Conservation (phyloP, 352 stramenopile species). For the Globisporangium parvum region DNA sequence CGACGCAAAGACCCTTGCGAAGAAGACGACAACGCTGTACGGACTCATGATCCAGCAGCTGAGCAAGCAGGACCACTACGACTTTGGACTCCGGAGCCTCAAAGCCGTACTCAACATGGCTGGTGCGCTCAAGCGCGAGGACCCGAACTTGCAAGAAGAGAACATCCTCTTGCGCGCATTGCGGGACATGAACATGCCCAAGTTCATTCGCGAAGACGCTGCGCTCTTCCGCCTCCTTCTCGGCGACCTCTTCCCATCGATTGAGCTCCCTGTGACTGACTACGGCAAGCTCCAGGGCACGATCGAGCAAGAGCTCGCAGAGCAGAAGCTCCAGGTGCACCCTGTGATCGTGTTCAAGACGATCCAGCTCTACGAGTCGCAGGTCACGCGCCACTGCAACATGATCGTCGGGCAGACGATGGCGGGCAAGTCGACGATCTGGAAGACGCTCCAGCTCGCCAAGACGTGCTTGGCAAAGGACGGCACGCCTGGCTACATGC, state of each 20-base stretch:
- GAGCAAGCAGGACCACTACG: slow-evolving; percentile 86
- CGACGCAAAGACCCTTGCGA: slow-evolving; percentile 72
- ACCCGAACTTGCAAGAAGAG: slow-evolving; percentile 93
- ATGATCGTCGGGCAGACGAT: slow-evolving; percentile 93
- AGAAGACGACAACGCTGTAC: slow-evolving; percentile 86
- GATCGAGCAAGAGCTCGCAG: slow-evolving; percentile 82
- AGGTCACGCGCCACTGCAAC: slow-evolving; percentile 92
- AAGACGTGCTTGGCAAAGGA: slow-evolving; percentile 79
- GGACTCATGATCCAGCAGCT: slow-evolving; percentile 84
- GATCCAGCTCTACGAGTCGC: slow-evolving; percentile 94
- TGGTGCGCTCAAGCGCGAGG: slow-evolving; percentile 90
- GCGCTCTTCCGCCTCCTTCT: slow-evolving; percentile 90
- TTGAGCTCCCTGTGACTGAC: slow-evolving; percentile 85
- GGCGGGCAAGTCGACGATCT: slow-evolving; percentile 87
- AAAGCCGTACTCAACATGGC: slow-evolving; percentile 87
- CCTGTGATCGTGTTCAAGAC: slow-evolving; percentile 92
- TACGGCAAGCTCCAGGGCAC: slow-evolving; percentile 89
- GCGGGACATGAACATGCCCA: slow-evolving; percentile 94
- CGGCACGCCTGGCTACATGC: slow-evolving; percentile 61
- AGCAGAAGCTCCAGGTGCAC: slow-evolving; percentile 87
- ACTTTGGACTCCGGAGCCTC: slow-evolving; percentile 76
- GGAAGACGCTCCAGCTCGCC: slow-evolving; percentile 68
- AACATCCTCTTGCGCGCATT: slow-evolving; percentile 95
- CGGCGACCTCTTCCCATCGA: slow-evolving; percentile 84
- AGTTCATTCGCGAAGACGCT: slow-evolving; percentile 92